These are phyloP conservation scores for Cystobasidium ongulense DNA, from an alignment of 768 basidiomycete genomes.

Conservation along the genomic window DNA sequence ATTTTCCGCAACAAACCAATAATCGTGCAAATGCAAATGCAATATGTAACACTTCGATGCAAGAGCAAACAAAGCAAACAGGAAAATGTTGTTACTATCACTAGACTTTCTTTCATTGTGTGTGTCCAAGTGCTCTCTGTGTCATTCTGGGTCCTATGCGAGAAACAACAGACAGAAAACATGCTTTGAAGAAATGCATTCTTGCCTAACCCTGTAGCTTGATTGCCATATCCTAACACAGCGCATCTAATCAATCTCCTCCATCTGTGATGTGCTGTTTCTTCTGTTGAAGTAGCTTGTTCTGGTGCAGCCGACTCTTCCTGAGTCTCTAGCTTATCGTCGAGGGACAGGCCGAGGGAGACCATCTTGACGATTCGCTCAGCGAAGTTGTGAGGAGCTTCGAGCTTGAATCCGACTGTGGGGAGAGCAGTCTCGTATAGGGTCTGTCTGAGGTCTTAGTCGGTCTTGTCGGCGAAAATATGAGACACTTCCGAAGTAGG, in stretches of 20 bases:
- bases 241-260: conserved; percentile 62
- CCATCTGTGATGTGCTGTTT: conserved; percentile 51
- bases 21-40: not conserved
- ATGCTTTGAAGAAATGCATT: too few species aligned
- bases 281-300: conserved; percentile 46
- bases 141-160: too few species aligned
- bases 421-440: conserved; percentile 95
- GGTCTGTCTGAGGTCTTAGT: conserved; percentile 82
- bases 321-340: conserved; percentile 54
- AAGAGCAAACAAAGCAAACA: too few species aligned
- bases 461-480: conserved; percentile 97
- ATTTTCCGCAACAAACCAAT: not conserved
- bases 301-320: conserved; percentile 44
- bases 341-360: conserved; percentile 69
- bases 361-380: conserved; percentile 98
- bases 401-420: conserved; percentile 89
- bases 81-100: too few species aligned
- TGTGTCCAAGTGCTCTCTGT: too few species aligned
- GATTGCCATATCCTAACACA: too few species aligned
- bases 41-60: too few species aligned
- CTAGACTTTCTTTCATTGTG: too few species aligned
- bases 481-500: conserved; percentile 91
- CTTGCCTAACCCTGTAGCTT: too few species aligned
- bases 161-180: too few species aligned
- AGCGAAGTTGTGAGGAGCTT: conserved; percentile 88